These are phyloP conservation scores for Flaveria brownii DNA, from an alignment of 129 eudicot genomes.

Conservation along the genomic window DNA sequence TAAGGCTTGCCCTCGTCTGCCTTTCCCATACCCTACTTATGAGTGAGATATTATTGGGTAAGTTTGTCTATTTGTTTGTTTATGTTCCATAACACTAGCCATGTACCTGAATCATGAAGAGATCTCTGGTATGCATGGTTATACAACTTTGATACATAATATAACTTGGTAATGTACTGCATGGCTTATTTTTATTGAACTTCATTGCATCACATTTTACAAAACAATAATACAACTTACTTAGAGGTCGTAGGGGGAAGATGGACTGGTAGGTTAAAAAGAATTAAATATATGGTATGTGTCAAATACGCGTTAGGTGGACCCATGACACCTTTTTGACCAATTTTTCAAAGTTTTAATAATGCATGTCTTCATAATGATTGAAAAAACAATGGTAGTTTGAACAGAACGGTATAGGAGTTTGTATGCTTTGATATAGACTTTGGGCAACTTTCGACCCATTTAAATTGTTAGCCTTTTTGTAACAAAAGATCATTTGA, in stretches of 20 bases:
- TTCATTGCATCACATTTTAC: background rate
- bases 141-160: background rate
- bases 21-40: too few relatives aligned
- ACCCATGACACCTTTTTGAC: background rate
- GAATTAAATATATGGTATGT: background rate
- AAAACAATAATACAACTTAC: background rate
- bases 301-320: background rate
- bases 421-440: background rate
- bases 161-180: background rate
- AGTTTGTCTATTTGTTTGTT: too few relatives aligned
- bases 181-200: slow-evolving; percentile 1
- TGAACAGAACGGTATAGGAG: background rate
- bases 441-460: background rate
- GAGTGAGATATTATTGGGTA: background rate
- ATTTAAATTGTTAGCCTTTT: background rate
- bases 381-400: background rate
- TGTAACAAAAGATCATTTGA: background rate
- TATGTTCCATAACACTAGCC: background rate
- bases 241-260: background rate
- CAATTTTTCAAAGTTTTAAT: background rate
- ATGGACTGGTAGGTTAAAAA: background rate
- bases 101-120: background rate
- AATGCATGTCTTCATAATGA: background rate
- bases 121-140: background rate
- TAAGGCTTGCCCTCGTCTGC: too few relatives aligned